Evolutionary conservation across 2,329 filamentous ascomycete species (phyloP).

Genomic region (Apiospora sp.): DNA sequence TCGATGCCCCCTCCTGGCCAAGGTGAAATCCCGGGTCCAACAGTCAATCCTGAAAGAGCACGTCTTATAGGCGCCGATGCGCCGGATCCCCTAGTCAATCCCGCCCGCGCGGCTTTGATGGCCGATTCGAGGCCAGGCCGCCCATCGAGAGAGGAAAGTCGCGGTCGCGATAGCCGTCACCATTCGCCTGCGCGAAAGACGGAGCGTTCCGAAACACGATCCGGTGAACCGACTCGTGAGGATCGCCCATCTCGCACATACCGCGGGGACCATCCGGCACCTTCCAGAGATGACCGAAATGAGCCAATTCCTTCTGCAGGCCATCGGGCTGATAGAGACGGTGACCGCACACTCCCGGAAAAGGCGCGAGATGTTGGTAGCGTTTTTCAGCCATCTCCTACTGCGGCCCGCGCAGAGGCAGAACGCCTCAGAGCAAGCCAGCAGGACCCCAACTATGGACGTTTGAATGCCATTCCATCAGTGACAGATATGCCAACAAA

Average conservation of each 20-base stretch:
- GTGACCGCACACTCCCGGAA: constrained; percentile 50
- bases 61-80: constrained; percentile 52
- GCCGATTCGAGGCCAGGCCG: constrained; percentile 50
- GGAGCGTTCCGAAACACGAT: constrained; percentile 46
- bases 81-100: constrained; percentile 53
- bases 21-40: constrained; percentile 50
- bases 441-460: constrained; percentile 69
- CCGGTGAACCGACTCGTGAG: constrained; percentile 52
- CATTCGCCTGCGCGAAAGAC: constrained; percentile 58
- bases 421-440: constrained; percentile 60
- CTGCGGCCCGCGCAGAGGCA: constrained; percentile 50
- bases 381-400: constrained; percentile 47
- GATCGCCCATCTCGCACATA: constrained; percentile 56
- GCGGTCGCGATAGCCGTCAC: constrained; percentile 48
- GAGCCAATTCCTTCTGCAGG: constrained; percentile 38
- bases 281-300: constrained; percentile 41
- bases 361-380: constrained; percentile 49
- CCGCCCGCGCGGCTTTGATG: constrained; percentile 56
- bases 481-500: constrained; percentile 46
- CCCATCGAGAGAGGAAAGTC: constrained; percentile 52
- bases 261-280: constrained; percentile 44
- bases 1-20: constrained; percentile 41
- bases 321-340: constrained; percentile 45
- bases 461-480: constrained; percentile 62
- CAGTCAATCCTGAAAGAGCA: constrained; percentile 64